phyloP scores from a whole-genome alignment of 2,329 filamentous ascomycete species.

The Orbilia brochopaga region DNA sequence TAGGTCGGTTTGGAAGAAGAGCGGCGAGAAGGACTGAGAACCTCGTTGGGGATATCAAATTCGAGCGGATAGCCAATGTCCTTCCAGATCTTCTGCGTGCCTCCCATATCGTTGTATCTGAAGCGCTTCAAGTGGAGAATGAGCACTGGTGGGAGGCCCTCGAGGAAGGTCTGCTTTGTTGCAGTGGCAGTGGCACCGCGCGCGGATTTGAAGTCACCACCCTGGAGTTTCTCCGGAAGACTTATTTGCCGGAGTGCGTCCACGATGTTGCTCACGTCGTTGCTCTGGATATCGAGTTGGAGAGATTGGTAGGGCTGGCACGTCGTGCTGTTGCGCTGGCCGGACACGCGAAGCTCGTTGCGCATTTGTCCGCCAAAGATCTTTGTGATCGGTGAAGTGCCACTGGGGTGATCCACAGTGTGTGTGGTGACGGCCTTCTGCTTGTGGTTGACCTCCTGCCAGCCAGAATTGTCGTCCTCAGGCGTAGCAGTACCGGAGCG shows the following conservation, averaged over 20 bases:
- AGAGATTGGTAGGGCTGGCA: constrained; percentile 92
- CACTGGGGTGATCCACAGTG: constrained; percentile 61
- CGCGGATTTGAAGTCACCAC: constrained; percentile 77
- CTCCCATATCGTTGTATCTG: constrained; percentile 86
- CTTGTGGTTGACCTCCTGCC: constrained; percentile 92
- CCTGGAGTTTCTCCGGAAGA: constrained; percentile 77
- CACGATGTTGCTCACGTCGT: constrained; percentile 85
- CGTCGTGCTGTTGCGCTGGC: constrained; percentile 87
- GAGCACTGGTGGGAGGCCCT: constrained; percentile 85
- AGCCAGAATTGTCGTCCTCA: constrained; percentile 68
- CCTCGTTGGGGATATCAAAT: constrained; percentile 88
- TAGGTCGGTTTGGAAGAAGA: constrained; percentile 77
- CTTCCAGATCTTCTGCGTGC: constrained; percentile 98
- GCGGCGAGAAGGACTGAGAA: constrained; percentile 77
- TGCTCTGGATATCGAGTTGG: constrained; percentile 89
- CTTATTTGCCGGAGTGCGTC: constrained; percentile 88
- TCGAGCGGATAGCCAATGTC: constrained; percentile 94
- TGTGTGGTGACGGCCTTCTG: constrained; percentile 86
- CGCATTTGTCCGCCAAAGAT: constrained; percentile 92
- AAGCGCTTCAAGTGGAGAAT: constrained; percentile 97
- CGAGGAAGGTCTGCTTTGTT: constrained; percentile 94
- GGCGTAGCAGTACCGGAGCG: constrained; percentile 57
- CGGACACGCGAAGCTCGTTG: constrained; percentile 85
- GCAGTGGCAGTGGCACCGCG: constrained; percentile 77
- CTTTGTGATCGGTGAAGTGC: constrained; percentile 82